Percentiles rank a stretch among this genome's conserved stretches.
phyloP scores from a whole-genome alignment of 805 yeast genomes.

The Candida mattraensis region DNA sequence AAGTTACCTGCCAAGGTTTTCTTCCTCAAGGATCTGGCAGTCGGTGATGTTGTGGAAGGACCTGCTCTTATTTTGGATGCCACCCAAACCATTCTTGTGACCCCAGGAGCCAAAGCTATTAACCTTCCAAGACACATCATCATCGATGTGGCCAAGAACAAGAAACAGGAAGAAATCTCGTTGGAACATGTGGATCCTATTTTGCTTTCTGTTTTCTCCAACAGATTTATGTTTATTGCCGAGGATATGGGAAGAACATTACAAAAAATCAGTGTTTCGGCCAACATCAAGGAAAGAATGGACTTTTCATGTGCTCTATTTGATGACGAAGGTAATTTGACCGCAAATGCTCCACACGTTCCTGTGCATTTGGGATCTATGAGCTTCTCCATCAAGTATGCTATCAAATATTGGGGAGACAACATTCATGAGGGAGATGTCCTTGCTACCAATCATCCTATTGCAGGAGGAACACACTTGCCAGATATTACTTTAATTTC shows the following conservation, averaged over 20 bases:
- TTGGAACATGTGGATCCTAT: constrained; percentile 44
- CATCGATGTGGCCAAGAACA: constrained; percentile 22
- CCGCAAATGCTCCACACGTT: constrained; percentile 36
- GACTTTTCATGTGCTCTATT: constrained; percentile 50
- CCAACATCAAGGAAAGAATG: constrained; percentile 49
- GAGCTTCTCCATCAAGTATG: constrained; percentile 43
- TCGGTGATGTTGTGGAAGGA: constrained; percentile 55
- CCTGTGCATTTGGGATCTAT: constrained; percentile 51
- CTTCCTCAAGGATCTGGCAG: constrained; percentile 44
- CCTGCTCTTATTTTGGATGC: constrained; percentile 38
- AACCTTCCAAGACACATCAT: constrained; percentile 36
- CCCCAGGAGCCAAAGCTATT: constrained; percentile 34
- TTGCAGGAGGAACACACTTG: constrained; percentile 47
- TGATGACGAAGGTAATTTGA: constrained; percentile 41
- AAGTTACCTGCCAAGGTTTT: constrained; percentile 39
- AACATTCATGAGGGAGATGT: constrained; percentile 45
- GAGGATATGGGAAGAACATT: constrained; percentile 48
- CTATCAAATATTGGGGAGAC: constrained; percentile 39
- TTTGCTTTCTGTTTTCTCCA: constrained; percentile 43
- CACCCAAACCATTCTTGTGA: constrained; percentile 39
- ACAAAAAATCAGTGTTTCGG: constrained; percentile 45
- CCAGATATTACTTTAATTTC: constrained; percentile 58
- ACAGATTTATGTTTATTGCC: constrained; percentile 52
- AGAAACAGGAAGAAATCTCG: constrained; percentile 38
- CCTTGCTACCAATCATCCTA: constrained; percentile 43